Evolutionary conservation across 352 stramenopile genomes (phyloP), one percentile per base, ranked within the genome.

Genomic region (Plasmopara muralis): DNA sequence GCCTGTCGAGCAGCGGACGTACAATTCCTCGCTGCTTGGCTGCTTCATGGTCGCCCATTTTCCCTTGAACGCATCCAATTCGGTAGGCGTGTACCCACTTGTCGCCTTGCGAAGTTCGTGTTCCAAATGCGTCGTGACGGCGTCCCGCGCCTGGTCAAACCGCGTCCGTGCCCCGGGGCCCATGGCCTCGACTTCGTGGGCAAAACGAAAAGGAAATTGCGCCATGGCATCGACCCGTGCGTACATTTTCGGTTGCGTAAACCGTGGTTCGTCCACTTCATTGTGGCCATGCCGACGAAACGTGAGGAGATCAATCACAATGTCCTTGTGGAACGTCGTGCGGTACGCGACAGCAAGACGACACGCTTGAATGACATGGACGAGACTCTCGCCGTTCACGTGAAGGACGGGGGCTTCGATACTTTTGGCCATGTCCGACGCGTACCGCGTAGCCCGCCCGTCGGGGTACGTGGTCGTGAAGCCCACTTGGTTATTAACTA

Each of bases 231-330:
- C 68, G 46, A 95, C 78, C 6, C 67, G 69, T 16, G 74, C 66
- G 59, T 96, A 95, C 84, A 95, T 93, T 39, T 86, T 83, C 0
- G 86, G 86, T 55, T 95, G 83, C 39, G 87, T 96, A 58, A 96
- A 91, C 14, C 78, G 74, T 12, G 87, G 87, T 43, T 95, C 83
- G 52, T 96, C 86, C 5, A 93, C 74, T 62, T 96, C 87, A 55
- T 95, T 96, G 77, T 96, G 86, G 45, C 86, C 87, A 52, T 95
- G 77, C 28, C 82, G 82, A 53, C 87, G 80, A 63, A 84, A 96
- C 14, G 70, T 81, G 46, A 89, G 68, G 40, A 95, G 62, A 47
- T 96, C 83, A 38, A 96, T 83, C 31, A 96, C 67, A 31, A 93
- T 77, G 44, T 96, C 87, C 50, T 91, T 89, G 33, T 85, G 58